Base-by-base conservation (phyloP, 352 stramenopile genomes). In the Discostella stelligera region DNA sequence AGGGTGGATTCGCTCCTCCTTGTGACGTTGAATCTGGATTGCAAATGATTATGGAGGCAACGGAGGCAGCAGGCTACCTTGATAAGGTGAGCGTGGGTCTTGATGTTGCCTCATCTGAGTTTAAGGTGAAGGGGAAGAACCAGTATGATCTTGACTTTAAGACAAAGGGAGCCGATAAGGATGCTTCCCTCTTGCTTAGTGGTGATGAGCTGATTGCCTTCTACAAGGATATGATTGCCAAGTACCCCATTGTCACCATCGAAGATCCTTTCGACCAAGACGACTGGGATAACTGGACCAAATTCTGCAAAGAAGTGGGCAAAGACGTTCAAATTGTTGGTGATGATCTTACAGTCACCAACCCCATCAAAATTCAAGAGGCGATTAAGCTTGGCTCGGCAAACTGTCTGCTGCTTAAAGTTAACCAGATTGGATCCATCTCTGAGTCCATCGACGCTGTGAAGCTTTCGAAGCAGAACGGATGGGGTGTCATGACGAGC, bases 371-470 rank as follows among this genome's bases (percentile, higher is more conserved):
- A 85, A 98, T 99, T 75, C 74, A 93, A 62, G 81, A 94, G 63
- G 95, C 95, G 60, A 96, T 98, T 64, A 94, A 98, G 8, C 88
- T 96, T 66, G 87, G 86, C 44, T 82, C 96, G 32, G 97, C 93
- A 74, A 99, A 98, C 80, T 98, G 97, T n/a, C 93, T 99, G 52
- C 87, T 99, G 76, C 94, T 99, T 61, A 99, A 99, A 91, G 97
- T 99, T 27, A 99, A 99, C 95, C 97, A 99, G 92, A 99, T 99
- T 85, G 98, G 97, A 83, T 98, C 94, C 62, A 96, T 99, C 72
- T 98, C 97, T 55, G 97, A 99, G 91, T 98, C 93, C 71, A 99
- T 99, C 73, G 94, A 98, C 84, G 98, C 98, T 70, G 97, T 99
- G 76, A 98, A 97, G 74, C 95, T 98, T 89, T 95, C 97, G 30